Percentiles rank a stretch among this genome's conserved stretches.
Evolutionary conservation across 2,329 filamentous ascomycete genomes (phyloP).

Genomic region (Clonostachys chloroleuca): DNA sequence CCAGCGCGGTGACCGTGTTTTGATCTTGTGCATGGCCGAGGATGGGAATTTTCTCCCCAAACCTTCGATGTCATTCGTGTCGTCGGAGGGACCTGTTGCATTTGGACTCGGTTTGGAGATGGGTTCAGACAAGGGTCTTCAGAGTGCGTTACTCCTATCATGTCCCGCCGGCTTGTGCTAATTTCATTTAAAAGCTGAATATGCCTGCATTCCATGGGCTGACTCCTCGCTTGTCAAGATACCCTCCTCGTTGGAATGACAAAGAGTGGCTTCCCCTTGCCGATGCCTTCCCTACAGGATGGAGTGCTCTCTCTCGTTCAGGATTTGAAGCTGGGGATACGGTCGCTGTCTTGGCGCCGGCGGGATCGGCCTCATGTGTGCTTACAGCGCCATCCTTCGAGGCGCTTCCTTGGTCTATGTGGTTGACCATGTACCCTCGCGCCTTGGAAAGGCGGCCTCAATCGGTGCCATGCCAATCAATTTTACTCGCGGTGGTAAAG

Average conservation of each 20-base stretch:
- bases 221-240: slow-evolving; percentile 36
- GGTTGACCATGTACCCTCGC: slow-evolving; percentile 57
- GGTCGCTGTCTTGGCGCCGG: slow-evolving; percentile 63
- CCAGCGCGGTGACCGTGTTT: slow-evolving; percentile 28
- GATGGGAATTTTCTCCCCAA: slow-evolving; percentile 10
- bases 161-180: background rate
- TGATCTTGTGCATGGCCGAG: slow-evolving; percentile 13
- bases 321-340: slow-evolving; percentile 56
- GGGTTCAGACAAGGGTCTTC: slow-evolving; percentile 1
- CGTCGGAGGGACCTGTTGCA: background rate
- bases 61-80: slow-evolving; percentile 1
- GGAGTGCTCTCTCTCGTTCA: slow-evolving; percentile 51
- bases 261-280: background rate
- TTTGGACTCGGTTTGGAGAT: background rate
- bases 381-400: slow-evolving; percentile 55
- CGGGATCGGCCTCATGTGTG: slow-evolving; percentile 61
- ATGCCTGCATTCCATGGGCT: slow-evolving; percentile 42
- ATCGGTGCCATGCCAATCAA: slow-evolving; percentile 59
- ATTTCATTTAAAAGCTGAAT: slow-evolving; percentile 29
- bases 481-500: slow-evolving; percentile 25
- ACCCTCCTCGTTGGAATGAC: slow-evolving; percentile 9
- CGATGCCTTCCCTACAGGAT: slow-evolving; percentile 25
- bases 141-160: background rate
- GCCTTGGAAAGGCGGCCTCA: slow-evolving; percentile 52
- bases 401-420: slow-evolving; percentile 58